Conservation (phyloP, 129 eudicot genomes). For the Daucus carota region DNA sequence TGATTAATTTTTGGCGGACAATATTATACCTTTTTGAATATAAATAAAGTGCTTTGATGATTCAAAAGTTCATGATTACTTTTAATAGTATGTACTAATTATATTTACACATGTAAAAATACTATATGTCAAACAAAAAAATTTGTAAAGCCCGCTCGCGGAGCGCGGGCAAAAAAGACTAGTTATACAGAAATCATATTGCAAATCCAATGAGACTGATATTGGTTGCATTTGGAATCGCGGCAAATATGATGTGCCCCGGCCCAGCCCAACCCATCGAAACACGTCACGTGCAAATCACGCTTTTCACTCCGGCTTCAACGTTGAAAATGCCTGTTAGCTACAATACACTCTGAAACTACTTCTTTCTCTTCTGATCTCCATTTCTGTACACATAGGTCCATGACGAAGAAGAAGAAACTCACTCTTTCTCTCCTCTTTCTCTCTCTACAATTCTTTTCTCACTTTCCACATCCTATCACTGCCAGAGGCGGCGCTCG, state of each 20-base stretch:
- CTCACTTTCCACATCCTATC: slow-evolving; percentile 26
- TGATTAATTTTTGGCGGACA: too few relatives aligned
- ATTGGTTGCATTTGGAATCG: too few relatives aligned
- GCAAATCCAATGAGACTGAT: too few relatives aligned
- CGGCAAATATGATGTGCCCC: neutral
- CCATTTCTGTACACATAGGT: neutral
- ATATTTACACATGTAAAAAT: too few relatives aligned
- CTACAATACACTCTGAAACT: neutral
- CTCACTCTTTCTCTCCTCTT: slow-evolving; percentile 30
- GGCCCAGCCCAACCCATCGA: neutral
- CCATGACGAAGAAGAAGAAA: slow-evolving; percentile 11
- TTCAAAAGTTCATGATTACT: too few relatives aligned
- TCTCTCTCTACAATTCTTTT: slow-evolving; percentile 38
- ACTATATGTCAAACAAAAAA: too few relatives aligned
- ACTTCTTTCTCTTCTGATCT: neutral
- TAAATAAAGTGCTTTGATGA: too few relatives aligned
- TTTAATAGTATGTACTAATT: too few relatives aligned
- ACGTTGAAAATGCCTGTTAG: neutral
- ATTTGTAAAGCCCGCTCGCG: too few relatives aligned
- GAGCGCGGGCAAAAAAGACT: too few relatives aligned
- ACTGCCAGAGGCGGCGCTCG: slow-evolving; percentile 45
- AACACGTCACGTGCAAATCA: slow-evolving; percentile 13
- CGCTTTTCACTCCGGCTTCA: slow-evolving; percentile 7
- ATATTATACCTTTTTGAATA: too few relatives aligned
- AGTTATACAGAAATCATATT: too few relatives aligned